Evolutionary conservation across 2,329 filamentous ascomycete species (phyloP).

Genomic region (Fusarium lyarnte): DNA sequence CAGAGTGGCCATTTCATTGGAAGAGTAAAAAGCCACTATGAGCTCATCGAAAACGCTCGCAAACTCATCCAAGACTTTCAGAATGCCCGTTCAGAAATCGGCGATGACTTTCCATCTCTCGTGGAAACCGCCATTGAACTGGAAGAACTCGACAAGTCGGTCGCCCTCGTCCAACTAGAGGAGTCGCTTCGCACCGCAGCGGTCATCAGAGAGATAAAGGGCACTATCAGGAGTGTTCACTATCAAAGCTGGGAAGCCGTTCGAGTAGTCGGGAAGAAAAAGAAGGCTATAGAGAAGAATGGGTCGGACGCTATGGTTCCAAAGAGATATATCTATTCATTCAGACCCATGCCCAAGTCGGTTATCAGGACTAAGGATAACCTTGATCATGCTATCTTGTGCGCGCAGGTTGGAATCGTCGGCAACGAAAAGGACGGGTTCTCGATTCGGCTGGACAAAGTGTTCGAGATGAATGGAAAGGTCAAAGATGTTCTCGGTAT

Average conservation of each 20-base stretch:
- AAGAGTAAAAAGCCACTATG: background rate
- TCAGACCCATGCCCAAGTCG: background rate
- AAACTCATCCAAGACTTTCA: conserved; percentile 1
- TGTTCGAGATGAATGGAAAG: background rate
- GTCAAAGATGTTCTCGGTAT: background rate
- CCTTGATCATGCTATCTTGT: background rate
- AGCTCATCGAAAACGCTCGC: background rate
- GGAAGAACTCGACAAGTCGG: background rate
- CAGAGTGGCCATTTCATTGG: background rate
- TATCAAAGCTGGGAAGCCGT: background rate
- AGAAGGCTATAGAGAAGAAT: background rate
- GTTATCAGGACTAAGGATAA: background rate
- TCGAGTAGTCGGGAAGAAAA: background rate
- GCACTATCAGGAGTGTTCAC: background rate
- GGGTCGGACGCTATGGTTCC: background rate
- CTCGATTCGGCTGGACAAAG: background rate
- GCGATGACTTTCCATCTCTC: background rate
- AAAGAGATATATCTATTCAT: background rate
- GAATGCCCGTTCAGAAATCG: background rate
- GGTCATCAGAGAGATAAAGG: background rate
- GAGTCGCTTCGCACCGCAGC: background rate
- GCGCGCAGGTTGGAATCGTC: background rate
- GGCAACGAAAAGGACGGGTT: background rate
- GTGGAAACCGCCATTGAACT: background rate
- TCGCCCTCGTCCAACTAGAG: background rate